Evolutionary conservation across 2,329 filamentous ascomycete genomes (phyloP).

Genomic region (Penicillium sp.): DNA sequence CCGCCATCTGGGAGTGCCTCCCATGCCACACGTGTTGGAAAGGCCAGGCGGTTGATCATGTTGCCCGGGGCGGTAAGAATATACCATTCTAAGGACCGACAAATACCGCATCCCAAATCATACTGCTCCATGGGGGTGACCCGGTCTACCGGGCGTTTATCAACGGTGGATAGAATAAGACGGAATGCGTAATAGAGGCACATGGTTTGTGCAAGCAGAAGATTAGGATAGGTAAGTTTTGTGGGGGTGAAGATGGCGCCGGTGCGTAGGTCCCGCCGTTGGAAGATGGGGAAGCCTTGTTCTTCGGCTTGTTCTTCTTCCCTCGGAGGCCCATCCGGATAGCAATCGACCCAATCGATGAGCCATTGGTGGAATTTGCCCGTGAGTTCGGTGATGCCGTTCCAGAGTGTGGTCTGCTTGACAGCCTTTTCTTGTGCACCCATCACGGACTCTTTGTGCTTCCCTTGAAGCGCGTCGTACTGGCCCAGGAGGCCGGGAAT

Average conservation of each 20-base stretch:
- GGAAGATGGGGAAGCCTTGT: constrained; percentile 32
- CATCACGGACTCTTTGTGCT: constrained; percentile 20
- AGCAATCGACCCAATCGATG: constrained; percentile 28
- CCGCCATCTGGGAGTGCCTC: constrained; percentile 32
- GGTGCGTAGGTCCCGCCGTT: constrained; percentile 32
- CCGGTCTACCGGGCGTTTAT: constrained; percentile 27
- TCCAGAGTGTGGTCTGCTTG: constrained; percentile 34
- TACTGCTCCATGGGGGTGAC: constrained; percentile 32
- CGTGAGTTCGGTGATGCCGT: constrained; percentile 31
- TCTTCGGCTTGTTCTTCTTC: constrained; percentile 25
- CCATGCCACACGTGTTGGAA: constrained; percentile 36
- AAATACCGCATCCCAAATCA: constrained; percentile 33
- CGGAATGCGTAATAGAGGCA: constrained; percentile 32
- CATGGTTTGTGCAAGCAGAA: constrained; percentile 36
- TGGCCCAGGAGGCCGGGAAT: constrained; percentile 31
- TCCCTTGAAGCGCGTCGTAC: constrained; percentile 29
- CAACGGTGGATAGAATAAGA: constrained; percentile 34
- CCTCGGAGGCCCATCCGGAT: constrained; percentile 27
- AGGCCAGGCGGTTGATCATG: constrained; percentile 39
- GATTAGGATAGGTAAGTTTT: constrained; percentile 32
- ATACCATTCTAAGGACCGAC: constrained; percentile 35
- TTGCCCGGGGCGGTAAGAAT: constrained; percentile 34
- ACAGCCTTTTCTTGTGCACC: constrained; percentile 30
- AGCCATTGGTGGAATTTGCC: constrained; percentile 31
- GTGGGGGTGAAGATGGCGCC: constrained; percentile 29